phyloP scores from a whole-genome alignment of 1,284 basidiomycete species.

The Boletus semigastroideus region DNA sequence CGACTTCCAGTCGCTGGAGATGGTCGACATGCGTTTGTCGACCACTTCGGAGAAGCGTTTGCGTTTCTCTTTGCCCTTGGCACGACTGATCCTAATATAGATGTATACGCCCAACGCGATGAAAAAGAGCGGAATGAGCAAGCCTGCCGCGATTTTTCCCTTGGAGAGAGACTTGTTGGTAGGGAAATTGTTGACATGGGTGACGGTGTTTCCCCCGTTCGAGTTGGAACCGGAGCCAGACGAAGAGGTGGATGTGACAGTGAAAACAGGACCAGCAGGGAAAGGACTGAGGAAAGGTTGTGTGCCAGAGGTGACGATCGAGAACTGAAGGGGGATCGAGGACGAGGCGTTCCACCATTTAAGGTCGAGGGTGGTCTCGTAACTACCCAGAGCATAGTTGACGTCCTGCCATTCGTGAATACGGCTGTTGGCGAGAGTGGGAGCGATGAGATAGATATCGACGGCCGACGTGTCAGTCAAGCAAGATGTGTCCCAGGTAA shows the following conservation, averaged over 20 bases:
- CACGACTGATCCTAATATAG: slow-evolving; percentile 61
- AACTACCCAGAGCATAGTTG: slow-evolving; percentile 54
- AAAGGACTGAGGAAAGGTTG: slow-evolving; percentile 56
- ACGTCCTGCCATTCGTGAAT: slow-evolving; percentile 69
- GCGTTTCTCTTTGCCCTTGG: slow-evolving; percentile 57
- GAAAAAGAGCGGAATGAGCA: slow-evolving; percentile 71
- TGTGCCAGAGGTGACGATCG: slow-evolving; percentile 58
- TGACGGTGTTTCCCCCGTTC: slow-evolving; percentile 37
- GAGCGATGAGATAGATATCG: slow-evolving; percentile 77
- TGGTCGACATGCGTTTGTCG: slow-evolving; percentile 82
- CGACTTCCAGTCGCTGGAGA: slow-evolving; percentile 73
- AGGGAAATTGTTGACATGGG: slow-evolving; percentile 37
- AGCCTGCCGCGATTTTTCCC: slow-evolving; percentile 76
- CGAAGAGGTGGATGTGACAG: slow-evolving; percentile 56
- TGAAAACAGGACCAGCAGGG: slow-evolving; percentile 74
- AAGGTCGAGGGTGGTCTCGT: slow-evolving; percentile 56
- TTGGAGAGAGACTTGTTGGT: slow-evolving; percentile 44
- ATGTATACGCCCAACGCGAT: slow-evolving; percentile 45
- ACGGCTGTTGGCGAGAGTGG: slow-evolving; percentile 42
- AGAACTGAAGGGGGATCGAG: slow-evolving; percentile 59
- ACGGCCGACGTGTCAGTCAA: slow-evolving; percentile 43
- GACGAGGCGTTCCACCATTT: slow-evolving; percentile 77
- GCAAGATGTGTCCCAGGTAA: slow-evolving; percentile 74
- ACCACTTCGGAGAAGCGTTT: slow-evolving; percentile 69
- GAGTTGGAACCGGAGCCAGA: slow-evolving; percentile 43